Conservation (phyloP, 1,284 basidiomycete genomes). For the Apiotrichum veenhuisii region DNA sequence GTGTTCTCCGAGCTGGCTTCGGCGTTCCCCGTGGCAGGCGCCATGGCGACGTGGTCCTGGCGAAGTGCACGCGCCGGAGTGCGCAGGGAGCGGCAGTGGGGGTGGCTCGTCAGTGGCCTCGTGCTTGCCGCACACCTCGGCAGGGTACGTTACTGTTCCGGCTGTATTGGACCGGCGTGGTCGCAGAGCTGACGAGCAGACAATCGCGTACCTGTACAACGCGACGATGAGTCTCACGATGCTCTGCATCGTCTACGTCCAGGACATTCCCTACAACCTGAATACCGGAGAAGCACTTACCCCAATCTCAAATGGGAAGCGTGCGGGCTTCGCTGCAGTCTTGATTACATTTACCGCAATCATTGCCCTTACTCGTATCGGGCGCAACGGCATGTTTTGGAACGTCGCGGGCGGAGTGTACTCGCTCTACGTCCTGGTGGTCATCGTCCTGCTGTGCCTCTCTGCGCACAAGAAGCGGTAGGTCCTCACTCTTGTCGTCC, state of each 20-base stretch:
- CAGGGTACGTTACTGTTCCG: background rate
- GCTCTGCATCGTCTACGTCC: background rate
- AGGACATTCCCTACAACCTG: too few relatives aligned
- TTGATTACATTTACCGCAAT: background rate
- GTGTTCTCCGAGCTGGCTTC: constrained; percentile 2
- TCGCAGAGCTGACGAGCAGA: background rate
- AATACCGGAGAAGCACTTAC: too few relatives aligned
- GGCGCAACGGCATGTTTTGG: background rate
- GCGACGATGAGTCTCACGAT: background rate
- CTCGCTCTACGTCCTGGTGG: background rate
- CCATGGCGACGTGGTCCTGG: constrained; percentile 6
- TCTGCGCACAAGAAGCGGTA: background rate
- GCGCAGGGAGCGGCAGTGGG: constrained; percentile 3
- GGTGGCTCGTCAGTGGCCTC: background rate
- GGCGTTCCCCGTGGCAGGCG: constrained; percentile 1
- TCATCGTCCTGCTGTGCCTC: background rate
- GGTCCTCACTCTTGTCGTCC: background rate
- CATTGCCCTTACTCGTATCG: background rate
- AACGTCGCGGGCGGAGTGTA: background rate
- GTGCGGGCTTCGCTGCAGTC: background rate
- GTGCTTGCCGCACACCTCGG: constrained; percentile 1
- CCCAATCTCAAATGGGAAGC: background rate
- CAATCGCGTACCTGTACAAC: background rate
- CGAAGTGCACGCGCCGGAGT: background rate
- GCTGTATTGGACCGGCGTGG: background rate